Evolutionary conservation across 2,329 filamentous ascomycete genomes (phyloP), one percentile per base, ranked within the genome.

Genomic region (Colletotrichum sansevieriae): DNA sequence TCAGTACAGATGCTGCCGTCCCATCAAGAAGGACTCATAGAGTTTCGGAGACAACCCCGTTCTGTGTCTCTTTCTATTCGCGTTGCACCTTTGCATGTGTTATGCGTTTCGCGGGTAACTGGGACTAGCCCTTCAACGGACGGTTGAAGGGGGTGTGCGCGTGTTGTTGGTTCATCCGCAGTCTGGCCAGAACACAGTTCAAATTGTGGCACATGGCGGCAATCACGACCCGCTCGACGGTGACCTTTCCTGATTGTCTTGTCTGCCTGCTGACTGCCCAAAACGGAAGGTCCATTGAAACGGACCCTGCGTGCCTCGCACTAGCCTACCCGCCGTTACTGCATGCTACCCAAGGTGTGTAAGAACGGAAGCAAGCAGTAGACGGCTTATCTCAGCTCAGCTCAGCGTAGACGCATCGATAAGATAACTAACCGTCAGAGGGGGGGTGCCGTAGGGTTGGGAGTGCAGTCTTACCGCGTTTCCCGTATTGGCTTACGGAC

Each of bases 81-180:
- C 3, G 37, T 15, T 6, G 37, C 9, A 6, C 9, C 29, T 8
- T 39, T 39, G 37, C 29, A 29, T 39, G 37, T 10, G 47, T 49
- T 25, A 55, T 52, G 59, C 49, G 59, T 62, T 62, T 62, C 59
- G 59, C 37, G 18, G 47, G 49, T 41, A 39, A 35, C 47, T 44
- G 59, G 59, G 59, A 62, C 35, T 29, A 37, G 59, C 18, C 49
- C 59, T 37, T 62, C 18, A 18, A 18, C 18, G 18, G 18, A 18
- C 18, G 18, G 18, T 18, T 18, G 18, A 18, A 18, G 18, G 18
- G 18, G 18, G 18, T 18, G 18, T 18, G 18, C 18, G 18, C 18
- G 18, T 18, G 18, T 18, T 18, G 18, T 39, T 13, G 37, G 37
- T 39, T 39, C 37, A 39, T 39, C 37, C 37, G 13, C 37, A 12